These are phyloP conservation scores for Chrysosporium queenslandicum DNA, from an alignment of 2,329 filamentous ascomycete species.

Conservation along the genomic window DNA sequence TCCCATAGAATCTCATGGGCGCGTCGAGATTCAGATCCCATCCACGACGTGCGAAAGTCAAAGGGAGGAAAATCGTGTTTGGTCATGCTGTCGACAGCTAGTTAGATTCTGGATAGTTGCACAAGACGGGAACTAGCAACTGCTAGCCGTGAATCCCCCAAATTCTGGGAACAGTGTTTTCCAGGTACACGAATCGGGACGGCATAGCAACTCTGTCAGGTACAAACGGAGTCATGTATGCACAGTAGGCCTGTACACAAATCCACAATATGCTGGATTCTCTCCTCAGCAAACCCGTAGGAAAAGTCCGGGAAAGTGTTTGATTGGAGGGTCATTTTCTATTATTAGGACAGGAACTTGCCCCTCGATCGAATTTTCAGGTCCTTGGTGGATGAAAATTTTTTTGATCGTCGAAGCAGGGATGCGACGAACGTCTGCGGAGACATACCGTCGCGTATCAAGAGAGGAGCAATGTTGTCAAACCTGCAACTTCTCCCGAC, in stretches of 20 bases:
- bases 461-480: not conserved
- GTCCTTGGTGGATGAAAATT: too few species aligned
- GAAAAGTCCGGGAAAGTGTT: not conserved
- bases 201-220: not conserved
- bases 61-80: too few species aligned
- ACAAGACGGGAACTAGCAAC: constrained; percentile 9
- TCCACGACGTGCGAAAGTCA: too few species aligned
- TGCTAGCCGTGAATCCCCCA: constrained; percentile 7
- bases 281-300: not conserved
- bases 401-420: not conserved
- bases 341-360: not conserved
- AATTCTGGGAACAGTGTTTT: not conserved
- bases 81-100: too few species aligned
- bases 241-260: not conserved
- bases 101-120: not conserved
- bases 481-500: constrained; percentile 1
- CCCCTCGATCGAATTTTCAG: too few species aligned
- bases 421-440: too few species aligned
- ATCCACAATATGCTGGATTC: not conserved
- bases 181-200: constrained; percentile 1
- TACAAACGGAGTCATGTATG: not conserved
- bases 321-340: not conserved
- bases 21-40: not conserved
- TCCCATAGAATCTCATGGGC: not conserved
- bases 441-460: too few species aligned